A percentile compares a stretch with the other conserved stretches of the same genome.
Conservation (phyloP, 1,139 yeast species). For the Candida glucosophila region DNA sequence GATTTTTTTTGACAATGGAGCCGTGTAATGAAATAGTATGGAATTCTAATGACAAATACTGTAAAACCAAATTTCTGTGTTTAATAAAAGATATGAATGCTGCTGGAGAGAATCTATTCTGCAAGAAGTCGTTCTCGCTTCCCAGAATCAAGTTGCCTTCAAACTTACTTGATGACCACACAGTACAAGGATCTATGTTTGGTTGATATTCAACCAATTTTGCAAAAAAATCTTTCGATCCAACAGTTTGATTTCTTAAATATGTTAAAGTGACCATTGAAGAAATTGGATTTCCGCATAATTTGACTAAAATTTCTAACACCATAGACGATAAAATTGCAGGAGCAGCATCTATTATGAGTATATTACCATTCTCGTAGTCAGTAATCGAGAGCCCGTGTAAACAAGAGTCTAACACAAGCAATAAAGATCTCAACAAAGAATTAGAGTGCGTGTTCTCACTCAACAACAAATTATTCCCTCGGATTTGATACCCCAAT, state of each 20-base stretch:
- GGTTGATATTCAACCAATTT: conserved; percentile 47
- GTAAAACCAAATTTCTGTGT: conserved; percentile 54
- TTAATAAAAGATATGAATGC: conserved; percentile 55
- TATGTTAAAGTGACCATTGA: conserved; percentile 43
- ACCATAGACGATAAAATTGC: conserved; percentile 49
- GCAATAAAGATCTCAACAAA: conserved; percentile 46
- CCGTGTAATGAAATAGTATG: conserved; percentile 48
- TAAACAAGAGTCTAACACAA: conserved; percentile 40
- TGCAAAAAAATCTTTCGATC: conserved; percentile 39
- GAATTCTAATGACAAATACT: conserved; percentile 64
- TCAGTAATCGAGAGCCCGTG: conserved; percentile 30
- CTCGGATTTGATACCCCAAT: conserved; percentile 52
- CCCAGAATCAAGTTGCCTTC: conserved; percentile 25
- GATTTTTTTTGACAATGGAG: conserved; percentile 45
- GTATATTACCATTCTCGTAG: conserved; percentile 26
- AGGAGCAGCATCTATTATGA: conserved; percentile 41
- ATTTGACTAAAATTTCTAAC: conserved; percentile 51
- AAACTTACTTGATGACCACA: conserved; percentile 48
- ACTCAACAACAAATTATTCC: conserved; percentile 18
- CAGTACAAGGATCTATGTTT: conserved; percentile 34
- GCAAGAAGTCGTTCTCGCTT: conserved; percentile 22
- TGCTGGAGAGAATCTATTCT: conserved; percentile 29
- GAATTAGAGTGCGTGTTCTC: conserved; percentile 24
- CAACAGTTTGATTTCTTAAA: conserved; percentile 27
- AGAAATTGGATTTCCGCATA: conserved; percentile 49